Evolutionary conservation across 768 basidiomycete genomes (phyloP), one percentile per base, ranked within the genome.

Genomic region (Dictyophora rubrovolvata): DNA sequence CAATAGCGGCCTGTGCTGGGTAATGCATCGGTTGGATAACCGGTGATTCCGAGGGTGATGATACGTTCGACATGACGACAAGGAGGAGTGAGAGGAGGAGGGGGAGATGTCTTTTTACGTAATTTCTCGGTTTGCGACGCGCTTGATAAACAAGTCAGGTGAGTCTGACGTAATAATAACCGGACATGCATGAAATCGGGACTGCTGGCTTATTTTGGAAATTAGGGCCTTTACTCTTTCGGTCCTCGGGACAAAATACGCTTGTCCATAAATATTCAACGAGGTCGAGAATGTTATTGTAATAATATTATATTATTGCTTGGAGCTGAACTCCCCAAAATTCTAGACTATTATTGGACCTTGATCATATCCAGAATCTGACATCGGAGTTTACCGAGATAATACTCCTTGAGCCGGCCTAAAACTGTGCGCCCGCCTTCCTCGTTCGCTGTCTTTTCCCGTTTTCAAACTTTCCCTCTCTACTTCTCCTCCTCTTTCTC

Each of bases 21-120:
- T 91, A 86, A 72, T 95, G 92, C 64, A 94, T 80, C 21, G 92
- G 88, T 68, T 89, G 84, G 60, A 93, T 82, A 51, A 70, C 69
- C 55, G 89, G 86, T 47, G 87, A 87, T 63, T 86, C 84, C 60
- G 74, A 81, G 61, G 86, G 83, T 21, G 85, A 81, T 35, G 80
- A 64, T 17, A 77, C 74, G 37, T 74, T 61, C 54, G 83, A 76
- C 71, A 86, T 87, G 72, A 28, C 7, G 28, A 28, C 28, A 28
- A 28, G 28, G 28, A 3, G 28, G 28, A 28, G 28, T 28, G 7
- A 28, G 75, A 77, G 6, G 23, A 12, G 5, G 18, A 17, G 12
- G 34, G 16, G 18, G 51, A 52, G 51, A 14, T 14, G 42, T 42
- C n/a, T n/a, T 14, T 7, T 42, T n/a, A n/a, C 12, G 42, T 42